Evolutionary conservation across 2,329 filamentous ascomycete species (phyloP), one percentile per base, ranked within the genome.

Genomic region (Aspergillus sp.): DNA sequence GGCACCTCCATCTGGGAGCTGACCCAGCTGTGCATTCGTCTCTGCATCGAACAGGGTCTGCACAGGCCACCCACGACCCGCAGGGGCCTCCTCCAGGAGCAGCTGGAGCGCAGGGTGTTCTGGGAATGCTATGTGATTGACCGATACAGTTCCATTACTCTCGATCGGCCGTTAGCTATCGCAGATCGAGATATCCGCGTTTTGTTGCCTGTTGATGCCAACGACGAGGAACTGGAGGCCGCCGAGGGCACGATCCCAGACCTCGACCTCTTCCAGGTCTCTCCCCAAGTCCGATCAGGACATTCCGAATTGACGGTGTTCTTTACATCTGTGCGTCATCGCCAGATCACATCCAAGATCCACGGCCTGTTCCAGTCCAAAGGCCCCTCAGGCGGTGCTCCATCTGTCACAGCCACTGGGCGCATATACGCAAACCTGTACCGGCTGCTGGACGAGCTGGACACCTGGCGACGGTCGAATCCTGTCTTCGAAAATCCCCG

Each of bases 111-210:
- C 1, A 65, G 77, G 1, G 71, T 79, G 0, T 81, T 80, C 59
- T 79, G 78, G 78, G 69, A 77, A 40, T 77, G 74, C 60, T 80
- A 79, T 52, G 68, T 78, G n/a, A 73, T 79, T 14, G 77, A 79
- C 56, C 66, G 77, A 17, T 79, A 80, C 44, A 79, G 73, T 57
- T 79, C 77, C 2, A 72, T 70, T 0, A 76, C 74, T 1, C 64
- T 80, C 0, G 73, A 71, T 35, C 73, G 77, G 2, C 77, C 77
- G 0, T 77, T 77, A 55, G 73, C 77, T 0, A 76, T 80, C 6
- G 63, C 69, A 1, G 78, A 80, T 52, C 57, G 64, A 49, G 74
- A 77, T 19, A 77, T 80, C 25, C 62, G 67, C 3, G 66, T 77
- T 7, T 61, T 60, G 3, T 67, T 79, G 19, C 77, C 77, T 0